These are phyloP conservation scores for Santalum album DNA, from an alignment of 164 flowering plant species.

Conservation along the genomic window DNA sequence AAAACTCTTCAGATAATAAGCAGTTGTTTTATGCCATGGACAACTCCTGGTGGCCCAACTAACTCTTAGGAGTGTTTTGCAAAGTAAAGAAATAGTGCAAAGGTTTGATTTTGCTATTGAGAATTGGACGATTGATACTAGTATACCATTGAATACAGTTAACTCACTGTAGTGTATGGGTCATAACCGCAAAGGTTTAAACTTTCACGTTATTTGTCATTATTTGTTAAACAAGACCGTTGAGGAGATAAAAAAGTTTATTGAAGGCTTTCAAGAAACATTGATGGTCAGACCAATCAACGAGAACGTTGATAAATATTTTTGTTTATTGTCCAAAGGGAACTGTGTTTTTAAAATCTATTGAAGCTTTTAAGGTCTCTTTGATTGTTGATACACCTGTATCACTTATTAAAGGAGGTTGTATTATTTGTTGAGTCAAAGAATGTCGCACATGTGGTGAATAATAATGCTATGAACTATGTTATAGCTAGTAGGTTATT, in stretches of 20 bases:
- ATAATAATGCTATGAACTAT: background rate
- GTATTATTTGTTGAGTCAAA: background rate
- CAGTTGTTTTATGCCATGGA: no score
- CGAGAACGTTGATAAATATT: background rate
- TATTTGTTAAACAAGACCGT: background rate
- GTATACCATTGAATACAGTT: slow-evolving; percentile 4
- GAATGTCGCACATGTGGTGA: slow-evolving; percentile 8
- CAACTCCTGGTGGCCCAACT: no score
- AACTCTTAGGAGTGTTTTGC: no score
- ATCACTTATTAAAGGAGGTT: slow-evolving; percentile 1
- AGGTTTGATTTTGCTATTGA: no score
- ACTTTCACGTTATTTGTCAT: background rate
- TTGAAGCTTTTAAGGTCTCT: slow-evolving; percentile 4
- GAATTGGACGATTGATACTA: slow-evolving; percentile 5
- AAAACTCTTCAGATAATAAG: no score
- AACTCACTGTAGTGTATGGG: background rate
- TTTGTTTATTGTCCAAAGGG: background rate
- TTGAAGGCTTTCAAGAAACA: background rate
- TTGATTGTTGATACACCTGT: background rate
- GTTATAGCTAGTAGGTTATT: background rate
- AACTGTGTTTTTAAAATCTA: background rate
- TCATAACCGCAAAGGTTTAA: background rate
- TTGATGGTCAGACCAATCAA: background rate
- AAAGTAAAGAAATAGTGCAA: no score
- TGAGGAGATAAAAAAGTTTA: background rate